Percentiles rank a stretch among this genome's conserved stretches.
Conservation (phyloP, 257 asterid genomes). For the Ilex asprella region DNA sequence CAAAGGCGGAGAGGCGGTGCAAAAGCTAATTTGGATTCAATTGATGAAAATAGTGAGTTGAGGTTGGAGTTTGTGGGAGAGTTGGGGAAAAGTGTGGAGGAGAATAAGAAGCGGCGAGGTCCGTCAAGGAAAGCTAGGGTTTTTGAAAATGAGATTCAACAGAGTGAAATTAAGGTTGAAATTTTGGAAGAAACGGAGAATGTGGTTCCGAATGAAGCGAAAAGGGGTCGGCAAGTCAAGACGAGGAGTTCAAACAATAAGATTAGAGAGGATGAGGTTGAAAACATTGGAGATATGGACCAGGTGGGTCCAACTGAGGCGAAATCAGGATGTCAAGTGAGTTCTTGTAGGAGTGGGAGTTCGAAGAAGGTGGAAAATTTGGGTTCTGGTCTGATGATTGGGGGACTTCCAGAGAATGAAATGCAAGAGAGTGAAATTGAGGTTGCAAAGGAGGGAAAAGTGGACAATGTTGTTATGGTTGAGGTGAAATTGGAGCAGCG, state of each 20-base stretch:
- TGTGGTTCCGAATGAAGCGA: not conserved
- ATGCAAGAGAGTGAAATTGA: conserved; percentile 4
- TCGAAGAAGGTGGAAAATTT: conserved; percentile 2
- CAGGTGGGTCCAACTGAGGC: not conserved
- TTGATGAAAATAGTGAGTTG: conserved; percentile 37
- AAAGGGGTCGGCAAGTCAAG: not conserved
- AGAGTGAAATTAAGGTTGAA: not conserved
- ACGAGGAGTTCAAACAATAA: not conserved
- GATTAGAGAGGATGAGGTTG: not conserved
- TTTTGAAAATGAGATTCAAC: not conserved
- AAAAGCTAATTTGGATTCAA: conserved; percentile 22
- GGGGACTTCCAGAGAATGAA: not conserved
- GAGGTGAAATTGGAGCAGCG: conserved; percentile 21
- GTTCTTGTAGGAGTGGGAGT: not conserved
- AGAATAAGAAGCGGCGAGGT: conserved; percentile 3
- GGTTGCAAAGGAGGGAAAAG: conserved; percentile 2
- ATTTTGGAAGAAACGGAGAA: not conserved
- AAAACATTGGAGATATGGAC: not conserved
- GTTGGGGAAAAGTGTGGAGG: conserved; percentile 2
- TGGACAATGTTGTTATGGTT: conserved; percentile 14
- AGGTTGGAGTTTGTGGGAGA: conserved; percentile 15
- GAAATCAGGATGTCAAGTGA: not conserved
- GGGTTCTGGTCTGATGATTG: too few relatives aligned
- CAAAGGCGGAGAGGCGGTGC: conserved; percentile 20
- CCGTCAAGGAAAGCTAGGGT: conserved; percentile 2